A percentile compares a stretch with the other conserved stretches of the same genome.
Evolutionary conservation across 163 green algal species (phyloP).

Genomic region (Coccomyxa subellipsoidea): DNA sequence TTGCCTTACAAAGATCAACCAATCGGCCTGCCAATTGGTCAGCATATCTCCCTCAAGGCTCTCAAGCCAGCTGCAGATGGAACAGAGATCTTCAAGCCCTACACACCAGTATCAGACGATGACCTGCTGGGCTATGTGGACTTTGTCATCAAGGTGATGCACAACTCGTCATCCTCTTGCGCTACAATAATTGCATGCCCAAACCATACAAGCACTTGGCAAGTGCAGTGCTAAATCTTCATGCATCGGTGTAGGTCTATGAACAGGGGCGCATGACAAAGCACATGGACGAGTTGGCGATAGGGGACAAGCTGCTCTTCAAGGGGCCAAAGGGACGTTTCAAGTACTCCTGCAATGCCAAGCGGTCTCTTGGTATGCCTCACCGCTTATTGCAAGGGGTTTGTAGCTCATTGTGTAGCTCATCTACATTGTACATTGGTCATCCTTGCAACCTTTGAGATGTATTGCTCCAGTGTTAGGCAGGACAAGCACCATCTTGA

Average conservation of each 20-base stretch:
- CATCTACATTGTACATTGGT: too few species aligned
- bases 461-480: too few species aligned
- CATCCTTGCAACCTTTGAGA: too few species aligned
- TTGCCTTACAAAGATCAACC: constrained; percentile 57
- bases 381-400: background rate
- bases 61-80: constrained; percentile 44
- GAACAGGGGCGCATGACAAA: constrained; percentile 75
- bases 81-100: constrained; percentile 65
- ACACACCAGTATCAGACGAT: constrained; percentile 80
- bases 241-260: constrained; percentile 56
- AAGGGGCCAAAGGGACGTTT: constrained; percentile 92
- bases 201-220: too few species aligned
- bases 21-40: constrained; percentile 78
- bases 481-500: too few species aligned
- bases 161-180: background rate
- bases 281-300: constrained; percentile 74
- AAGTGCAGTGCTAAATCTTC: background rate
- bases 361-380: constrained; percentile 52
- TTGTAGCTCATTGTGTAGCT: too few species aligned
- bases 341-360: constrained; percentile 77
- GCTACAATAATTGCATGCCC: too few species aligned
- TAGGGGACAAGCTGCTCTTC: constrained; percentile 87
- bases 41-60: constrained; percentile 81
- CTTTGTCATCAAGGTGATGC: constrained; percentile 90
- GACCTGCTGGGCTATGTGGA: constrained; percentile 79